Conservation (phyloP, 2,329 filamentous ascomycete genomes). For the Atkinsonella hypoxylon region DNA sequence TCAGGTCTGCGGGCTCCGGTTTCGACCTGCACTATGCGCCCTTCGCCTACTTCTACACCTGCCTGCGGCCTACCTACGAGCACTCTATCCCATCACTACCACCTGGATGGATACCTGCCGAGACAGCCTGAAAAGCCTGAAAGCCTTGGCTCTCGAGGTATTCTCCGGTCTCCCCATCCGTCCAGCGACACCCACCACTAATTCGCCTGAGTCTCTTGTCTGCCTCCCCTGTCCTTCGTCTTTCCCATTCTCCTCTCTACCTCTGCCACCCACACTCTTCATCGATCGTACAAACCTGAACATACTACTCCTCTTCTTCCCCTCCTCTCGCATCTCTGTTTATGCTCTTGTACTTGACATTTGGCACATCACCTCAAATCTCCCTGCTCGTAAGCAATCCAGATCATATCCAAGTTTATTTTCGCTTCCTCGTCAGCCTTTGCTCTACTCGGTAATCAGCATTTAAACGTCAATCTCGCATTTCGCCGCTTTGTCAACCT, state of each 20-base stretch:
- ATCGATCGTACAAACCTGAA: not conserved
- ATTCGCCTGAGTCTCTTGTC: no score
- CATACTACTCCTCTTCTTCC: not conserved
- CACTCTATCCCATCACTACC: no score
- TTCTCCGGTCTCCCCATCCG: conserved; percentile 4
- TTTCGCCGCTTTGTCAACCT: not conserved
- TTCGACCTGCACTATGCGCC: no score
- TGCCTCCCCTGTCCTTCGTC: not conserved
- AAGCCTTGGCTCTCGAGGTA: not conserved
- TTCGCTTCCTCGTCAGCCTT: not conserved
- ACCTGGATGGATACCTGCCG: no score
- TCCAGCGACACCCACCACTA: not conserved
- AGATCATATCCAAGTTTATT: not conserved
- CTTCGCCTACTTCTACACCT: no score
- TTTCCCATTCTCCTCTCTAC: conserved; percentile 3
- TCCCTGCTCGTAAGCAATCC: not conserved
- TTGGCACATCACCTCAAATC: not conserved
- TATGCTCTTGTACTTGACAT: not conserved
- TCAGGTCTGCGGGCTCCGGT: not conserved
- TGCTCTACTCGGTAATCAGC: not conserved
- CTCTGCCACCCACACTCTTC: not conserved
- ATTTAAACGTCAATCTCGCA: not conserved
- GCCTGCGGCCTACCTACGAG: no score
- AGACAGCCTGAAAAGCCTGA: not conserved
- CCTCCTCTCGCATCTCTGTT: not conserved